Evolutionary conservation across 1,139 yeast species (phyloP), one percentile per base, ranked within the genome.

Genomic region (Debaryomyces singareniensis): DNA sequence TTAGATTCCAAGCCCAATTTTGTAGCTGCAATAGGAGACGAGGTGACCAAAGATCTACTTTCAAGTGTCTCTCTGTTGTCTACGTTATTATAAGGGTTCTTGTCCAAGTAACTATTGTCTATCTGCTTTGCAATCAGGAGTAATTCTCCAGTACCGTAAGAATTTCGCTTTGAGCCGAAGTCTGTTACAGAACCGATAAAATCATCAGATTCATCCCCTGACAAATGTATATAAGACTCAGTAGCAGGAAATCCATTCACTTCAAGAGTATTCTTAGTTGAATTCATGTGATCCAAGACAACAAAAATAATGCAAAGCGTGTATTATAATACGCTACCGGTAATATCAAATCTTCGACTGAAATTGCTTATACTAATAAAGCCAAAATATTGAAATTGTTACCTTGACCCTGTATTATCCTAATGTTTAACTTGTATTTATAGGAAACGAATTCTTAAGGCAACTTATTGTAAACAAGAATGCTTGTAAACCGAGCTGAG

Each of bases 211-310:
- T 37, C 43, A 33, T 56, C 62, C 34, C 47, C 50, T 1, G 63
- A 51, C 15, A 55, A 42, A 35, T 55, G 55, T 33, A 47, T 42
- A 35, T 47, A 56, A 6, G 61, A 55, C 39, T 58, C 61, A 9
- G 58, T 42, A 16, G 49, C 33, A 12, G 53, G 56, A 27, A 47
- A 52, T 5, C 55, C 43, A 25, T 50, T 35, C 25, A 50, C 55
- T 30, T 45, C 47, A 29, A 33, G 30, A 20, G 37, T 32, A 16
- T 26, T 27, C 29, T 32, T 35, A 33, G 28, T 28, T 15, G 27
- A 16, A 25, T 23, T 35, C 37, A 35, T 34, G 29, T 20, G 25
- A 29, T 25, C 29, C 14, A 29, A 14, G 14, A 13, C 15, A 24
- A 6, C 15, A 6, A n/a, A n/a, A n/a, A n/a, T n/a, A n/a, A n/a